Percentiles rank a stretch among this genome's conserved stretches.
Evolutionary conservation across 2,329 filamentous ascomycete species (phyloP).

Genomic region (Teratosphaeria viscida): DNA sequence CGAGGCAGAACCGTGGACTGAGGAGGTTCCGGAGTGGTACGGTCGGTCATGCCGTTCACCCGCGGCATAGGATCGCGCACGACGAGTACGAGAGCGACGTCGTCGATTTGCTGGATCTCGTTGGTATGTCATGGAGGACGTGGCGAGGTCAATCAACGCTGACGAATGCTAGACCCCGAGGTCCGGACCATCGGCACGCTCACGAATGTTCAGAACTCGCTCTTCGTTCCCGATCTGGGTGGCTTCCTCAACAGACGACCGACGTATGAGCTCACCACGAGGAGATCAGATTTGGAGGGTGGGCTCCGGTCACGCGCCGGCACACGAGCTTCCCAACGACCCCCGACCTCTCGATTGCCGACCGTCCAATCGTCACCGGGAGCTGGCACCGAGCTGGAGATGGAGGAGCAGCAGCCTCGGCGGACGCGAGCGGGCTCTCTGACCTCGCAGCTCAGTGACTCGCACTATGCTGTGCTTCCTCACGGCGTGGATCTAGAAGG

Average conservation of each 20-base stretch:
- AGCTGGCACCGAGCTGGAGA: constrained; percentile 14
- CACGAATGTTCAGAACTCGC: constrained; percentile 81
- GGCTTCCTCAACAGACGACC: constrained; percentile 64
- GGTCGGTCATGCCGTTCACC: not conserved
- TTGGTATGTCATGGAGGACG: constrained; percentile 41
- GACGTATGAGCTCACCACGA: constrained; percentile 58
- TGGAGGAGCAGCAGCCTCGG: constrained; percentile 2
- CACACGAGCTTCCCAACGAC: constrained; percentile 1
- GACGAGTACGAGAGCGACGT: constrained; percentile 51
- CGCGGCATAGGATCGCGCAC: constrained; percentile 1
- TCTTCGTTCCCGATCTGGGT: constrained; percentile 77
- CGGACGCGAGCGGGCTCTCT: constrained; percentile 40
- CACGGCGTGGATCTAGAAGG: constrained; percentile 61
- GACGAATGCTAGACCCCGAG: constrained; percentile 56
- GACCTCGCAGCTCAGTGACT: constrained; percentile 56
- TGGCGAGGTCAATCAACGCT: constrained; percentile 7
- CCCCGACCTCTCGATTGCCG: not conserved
- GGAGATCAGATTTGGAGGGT: constrained; percentile 4
- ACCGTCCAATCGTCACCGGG: constrained; percentile 1
- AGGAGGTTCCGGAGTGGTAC: constrained; percentile 6
- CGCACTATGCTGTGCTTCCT: constrained; percentile 69
- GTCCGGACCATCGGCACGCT: constrained; percentile 72
- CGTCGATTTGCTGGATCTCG: constrained; percentile 57
- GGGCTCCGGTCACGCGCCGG: constrained; percentile 2
- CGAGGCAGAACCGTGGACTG: constrained; percentile 16